Evolutionary conservation across 73 alveolate genomes (phyloP), one percentile per base, ranked within the genome.

Genomic region (Blepharisma stoltei): DNA sequence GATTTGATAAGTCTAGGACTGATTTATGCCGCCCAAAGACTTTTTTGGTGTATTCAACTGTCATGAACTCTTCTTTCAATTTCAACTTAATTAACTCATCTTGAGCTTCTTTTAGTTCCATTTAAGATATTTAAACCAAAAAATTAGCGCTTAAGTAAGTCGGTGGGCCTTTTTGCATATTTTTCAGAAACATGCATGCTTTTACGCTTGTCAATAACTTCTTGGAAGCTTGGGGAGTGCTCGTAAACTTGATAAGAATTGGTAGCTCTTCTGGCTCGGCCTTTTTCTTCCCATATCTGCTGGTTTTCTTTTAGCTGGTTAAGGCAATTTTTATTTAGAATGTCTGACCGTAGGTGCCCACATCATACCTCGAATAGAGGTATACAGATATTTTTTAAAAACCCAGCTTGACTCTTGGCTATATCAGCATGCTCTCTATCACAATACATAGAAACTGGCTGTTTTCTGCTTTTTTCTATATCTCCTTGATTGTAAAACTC

Each of bases 381-480:
- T 69, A 44, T 44, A 25, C 79, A 69, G 3, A 69, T 69, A 69
- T 69, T 44, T 43, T 46, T 69, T 43, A 69, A 69, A 69, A 69
- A 69, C 4, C 79, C 79, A 18, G 54, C 45, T 69, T 69, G 65
- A 46, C 79, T 69, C 5, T 69, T 69, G 27, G 23, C 67, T 37
- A 69, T 69, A 46, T 69, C 65, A n/a, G 79, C 27, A n/a, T 18
- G 11, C 4, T 44, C 55, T 37, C 79, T 23, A 43, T 69, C 79
- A 69, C 79, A 69, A 69, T 69, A 69, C 79, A 69, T 69, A 3
- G 79, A 69, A n/a, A 69, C 65, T 9, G 67, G 14, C 27, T 69
- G 79, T 18, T n/a, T n/a, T 43, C 60, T 69, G 3, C n/a, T 53
- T 25, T 69, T 69, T 69, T 69, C 79, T 1, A 69, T 18, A 37